Percentiles rank a stretch among this genome's conserved stretches.
Evolutionary conservation across 2,329 filamentous ascomycete species (phyloP).

Genomic region (Apiospora sp.): DNA sequence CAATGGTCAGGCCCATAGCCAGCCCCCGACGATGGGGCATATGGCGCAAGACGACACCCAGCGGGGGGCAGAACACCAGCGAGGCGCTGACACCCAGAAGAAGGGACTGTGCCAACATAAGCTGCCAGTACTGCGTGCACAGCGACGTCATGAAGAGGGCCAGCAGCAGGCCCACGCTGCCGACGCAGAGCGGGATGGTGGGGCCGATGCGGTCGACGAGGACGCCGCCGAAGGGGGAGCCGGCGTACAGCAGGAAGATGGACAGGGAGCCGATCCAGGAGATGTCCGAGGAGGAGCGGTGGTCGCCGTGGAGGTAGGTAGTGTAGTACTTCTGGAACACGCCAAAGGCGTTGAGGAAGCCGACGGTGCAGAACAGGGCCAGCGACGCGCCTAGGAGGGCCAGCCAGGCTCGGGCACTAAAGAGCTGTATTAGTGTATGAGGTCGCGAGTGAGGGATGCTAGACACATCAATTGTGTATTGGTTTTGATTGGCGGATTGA

Average conservation of each 20-base stretch:
- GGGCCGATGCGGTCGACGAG: slow-evolving; percentile 59
- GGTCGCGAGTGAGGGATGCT: no score
- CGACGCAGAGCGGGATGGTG: slow-evolving; percentile 44
- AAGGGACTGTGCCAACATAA: slow-evolving; percentile 60
- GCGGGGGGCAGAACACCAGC: slow-evolving; percentile 34
- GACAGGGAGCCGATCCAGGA: slow-evolving; percentile 62
- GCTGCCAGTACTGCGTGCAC: slow-evolving; percentile 56
- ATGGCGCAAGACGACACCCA: slow-evolving; percentile 35
- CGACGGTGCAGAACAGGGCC: slow-evolving; percentile 57
- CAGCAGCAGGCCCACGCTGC: slow-evolving; percentile 52
- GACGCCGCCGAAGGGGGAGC: slow-evolving; percentile 59
- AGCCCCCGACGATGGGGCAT: slow-evolving; percentile 39
- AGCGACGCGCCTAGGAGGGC: slow-evolving; percentile 54
- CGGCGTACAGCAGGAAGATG: slow-evolving; percentile 59
- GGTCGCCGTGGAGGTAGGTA: slow-evolving; percentile 46
- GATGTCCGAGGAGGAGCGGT: slow-evolving; percentile 42
- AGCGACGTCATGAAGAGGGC: slow-evolving; percentile 52
- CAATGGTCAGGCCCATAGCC: slow-evolving; percentile 45
- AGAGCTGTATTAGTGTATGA: not conserved
- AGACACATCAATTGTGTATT: no score
- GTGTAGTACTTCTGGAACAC: slow-evolving; percentile 63
- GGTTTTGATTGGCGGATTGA: not conserved
- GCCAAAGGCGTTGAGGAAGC: slow-evolving; percentile 59
- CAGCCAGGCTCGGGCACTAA: slow-evolving; percentile 46
- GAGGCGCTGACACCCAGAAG: slow-evolving; percentile 49